A percentile compares a stretch with the other conserved stretches of the same genome.
Conservation (phyloP, 805 yeast genomes). For the Brettanomyces nanus region DNA sequence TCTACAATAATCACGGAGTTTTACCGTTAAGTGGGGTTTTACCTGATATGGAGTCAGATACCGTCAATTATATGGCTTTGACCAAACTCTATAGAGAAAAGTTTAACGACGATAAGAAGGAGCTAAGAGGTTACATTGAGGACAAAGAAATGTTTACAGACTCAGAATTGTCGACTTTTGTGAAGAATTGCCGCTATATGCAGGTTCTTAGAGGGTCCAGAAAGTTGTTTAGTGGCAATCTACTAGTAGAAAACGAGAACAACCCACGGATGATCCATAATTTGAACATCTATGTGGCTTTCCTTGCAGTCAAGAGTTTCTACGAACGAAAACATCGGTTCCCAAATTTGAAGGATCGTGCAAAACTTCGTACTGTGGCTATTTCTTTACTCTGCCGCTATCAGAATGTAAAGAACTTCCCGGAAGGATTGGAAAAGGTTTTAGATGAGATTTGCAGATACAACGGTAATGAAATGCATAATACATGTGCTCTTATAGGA, state of each 20-base stretch:
- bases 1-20: conserved; percentile 31
- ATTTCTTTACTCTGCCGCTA: conserved; percentile 21
- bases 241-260: conserved; percentile 2
- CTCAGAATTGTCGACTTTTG: conserved; percentile 29
- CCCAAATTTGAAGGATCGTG: conserved; percentile 9
- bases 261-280: neutral
- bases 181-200: conserved; percentile 52
- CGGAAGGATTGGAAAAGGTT: conserved; percentile 31
- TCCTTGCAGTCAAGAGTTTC: conserved; percentile 28
- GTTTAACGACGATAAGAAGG: conserved; percentile 39
- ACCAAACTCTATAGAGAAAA: conserved; percentile 51
- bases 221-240: conserved; percentile 12
- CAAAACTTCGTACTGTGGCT: conserved; percentile 16
- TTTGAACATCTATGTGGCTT: conserved; percentile 32
- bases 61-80: conserved; percentile 50
- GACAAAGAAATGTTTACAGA: neutral
- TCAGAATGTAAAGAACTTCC: conserved; percentile 16
- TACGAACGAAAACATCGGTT: conserved; percentile 9
- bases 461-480: conserved; percentile 41
- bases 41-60: conserved; percentile 86
- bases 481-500: conserved; percentile 64
- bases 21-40: conserved; percentile 69
- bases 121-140: conserved; percentile 23
- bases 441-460: conserved; percentile 34
- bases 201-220: conserved; percentile 41